Percentiles rank a stretch among this genome's conserved stretches.
Evolutionary conservation across 352 stramenopile species (phyloP).

Genomic region (Pythium aristosporum): DNA sequence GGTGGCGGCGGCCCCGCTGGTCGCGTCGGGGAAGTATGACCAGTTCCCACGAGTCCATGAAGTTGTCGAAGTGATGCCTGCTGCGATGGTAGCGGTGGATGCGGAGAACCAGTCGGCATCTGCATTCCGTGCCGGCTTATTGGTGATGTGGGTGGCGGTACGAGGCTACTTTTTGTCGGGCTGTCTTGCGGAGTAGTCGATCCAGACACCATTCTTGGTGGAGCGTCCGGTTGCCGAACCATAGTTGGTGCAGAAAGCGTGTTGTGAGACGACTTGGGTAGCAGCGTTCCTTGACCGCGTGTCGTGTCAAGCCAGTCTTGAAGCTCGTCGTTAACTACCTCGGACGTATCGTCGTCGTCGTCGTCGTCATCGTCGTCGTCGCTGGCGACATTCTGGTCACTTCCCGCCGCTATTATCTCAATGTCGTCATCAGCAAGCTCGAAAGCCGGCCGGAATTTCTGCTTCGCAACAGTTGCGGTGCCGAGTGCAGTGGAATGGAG

Average conservation of each 20-base stretch:
- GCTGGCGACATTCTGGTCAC: constrained; percentile 21
- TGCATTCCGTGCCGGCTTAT: background rate
- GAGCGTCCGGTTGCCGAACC: background rate
- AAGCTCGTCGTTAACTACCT: constrained; percentile 42
- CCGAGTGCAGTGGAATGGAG: background rate
- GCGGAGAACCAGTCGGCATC: constrained; percentile 2
- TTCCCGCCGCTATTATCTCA: constrained; percentile 17
- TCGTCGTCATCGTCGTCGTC: constrained; percentile 19
- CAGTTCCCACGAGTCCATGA: background rate
- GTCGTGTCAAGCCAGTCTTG: constrained; percentile 53
- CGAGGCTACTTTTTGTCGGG: background rate
- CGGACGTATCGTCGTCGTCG: constrained; percentile 25
- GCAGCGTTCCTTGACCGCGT: constrained; percentile 5
- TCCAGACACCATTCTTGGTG: background rate
- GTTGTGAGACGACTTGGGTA: background rate
- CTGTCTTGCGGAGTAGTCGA: constrained; percentile 4
- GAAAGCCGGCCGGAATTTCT: constrained; percentile 16
- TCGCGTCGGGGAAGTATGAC: constrained; percentile 45
- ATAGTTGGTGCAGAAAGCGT: background rate
- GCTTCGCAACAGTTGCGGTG: background rate
- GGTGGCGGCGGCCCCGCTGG: constrained; percentile 27
- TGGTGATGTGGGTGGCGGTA: constrained; percentile 5
- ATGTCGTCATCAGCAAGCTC: constrained; percentile 14
- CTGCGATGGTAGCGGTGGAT: constrained; percentile 17
- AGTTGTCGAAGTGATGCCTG: constrained; percentile 29